Evolutionary conservation across 352 stramenopile genomes (phyloP).

Genomic region (Globisporangium orthogonon): DNA sequence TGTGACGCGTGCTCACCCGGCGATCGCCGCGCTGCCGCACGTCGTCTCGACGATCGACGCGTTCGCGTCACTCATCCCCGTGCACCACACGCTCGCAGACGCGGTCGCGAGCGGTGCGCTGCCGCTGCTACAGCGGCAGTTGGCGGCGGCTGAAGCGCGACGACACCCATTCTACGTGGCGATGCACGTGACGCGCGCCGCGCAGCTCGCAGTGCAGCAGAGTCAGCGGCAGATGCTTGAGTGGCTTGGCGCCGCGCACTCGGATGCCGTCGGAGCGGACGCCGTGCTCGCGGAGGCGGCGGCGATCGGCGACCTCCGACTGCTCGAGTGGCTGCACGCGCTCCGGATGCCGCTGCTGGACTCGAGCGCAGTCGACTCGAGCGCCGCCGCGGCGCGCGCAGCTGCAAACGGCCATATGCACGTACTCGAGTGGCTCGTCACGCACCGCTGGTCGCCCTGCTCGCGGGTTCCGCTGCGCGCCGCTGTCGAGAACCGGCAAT

Average conservation of each 20-base stretch:
- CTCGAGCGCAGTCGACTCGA: background rate
- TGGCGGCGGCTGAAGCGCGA: background rate
- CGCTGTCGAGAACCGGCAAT: background rate
- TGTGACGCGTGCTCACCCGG: background rate
- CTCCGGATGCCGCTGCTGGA: background rate
- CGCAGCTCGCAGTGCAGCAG: background rate
- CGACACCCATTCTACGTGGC: background rate
- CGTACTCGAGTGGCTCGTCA: background rate
- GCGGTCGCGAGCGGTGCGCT: background rate
- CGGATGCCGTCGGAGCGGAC: background rate
- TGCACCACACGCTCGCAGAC: background rate
- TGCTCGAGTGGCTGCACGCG: constrained; percentile 1
- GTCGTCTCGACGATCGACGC: background rate
- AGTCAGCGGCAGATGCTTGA: background rate
- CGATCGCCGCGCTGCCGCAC: background rate
- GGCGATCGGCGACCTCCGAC: background rate
- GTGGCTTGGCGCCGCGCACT: background rate
- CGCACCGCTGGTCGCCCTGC: background rate
- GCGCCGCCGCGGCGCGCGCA: background rate
- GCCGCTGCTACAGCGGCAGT: background rate
- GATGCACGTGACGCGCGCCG: background rate
- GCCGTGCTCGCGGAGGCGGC: background rate
- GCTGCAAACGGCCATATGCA: background rate
- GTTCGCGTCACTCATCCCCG: background rate
- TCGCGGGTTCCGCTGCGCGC: background rate